A percentile compares a stretch with the other conserved stretches of the same genome.
Conservation (phyloP, 805 yeast species). For the Candida ponderosae region DNA sequence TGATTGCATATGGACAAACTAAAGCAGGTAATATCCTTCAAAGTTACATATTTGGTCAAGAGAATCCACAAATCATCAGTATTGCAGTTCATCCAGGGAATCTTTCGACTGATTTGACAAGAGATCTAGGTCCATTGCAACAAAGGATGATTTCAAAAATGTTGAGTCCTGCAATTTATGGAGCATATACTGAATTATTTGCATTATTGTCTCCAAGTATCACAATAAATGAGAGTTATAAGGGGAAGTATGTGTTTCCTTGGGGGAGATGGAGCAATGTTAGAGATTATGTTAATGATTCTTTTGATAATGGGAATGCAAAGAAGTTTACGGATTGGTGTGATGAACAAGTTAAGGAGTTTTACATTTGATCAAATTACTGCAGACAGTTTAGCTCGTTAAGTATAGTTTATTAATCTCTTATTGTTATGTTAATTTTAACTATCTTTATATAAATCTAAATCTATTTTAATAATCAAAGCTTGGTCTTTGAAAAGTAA, state of each 20-base stretch:
- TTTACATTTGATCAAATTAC: no score
- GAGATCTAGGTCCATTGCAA: constrained; percentile 9
- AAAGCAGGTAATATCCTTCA: constrained; percentile 34
- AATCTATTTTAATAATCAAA: constrained; percentile 6
- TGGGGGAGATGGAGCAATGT: constrained; percentile 28
- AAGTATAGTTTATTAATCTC: no score
- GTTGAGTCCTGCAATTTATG: constrained; percentile 11
- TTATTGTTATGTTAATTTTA: no score
- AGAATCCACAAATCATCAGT: constrained; percentile 22
- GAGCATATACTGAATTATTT: constrained; percentile 31
- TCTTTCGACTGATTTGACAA: constrained; percentile 22
- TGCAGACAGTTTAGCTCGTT: no score
- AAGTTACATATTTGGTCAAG: constrained; percentile 26
- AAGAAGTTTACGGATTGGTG: constrained; percentile 26
- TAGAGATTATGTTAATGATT: constrained; percentile 25
- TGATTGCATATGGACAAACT: constrained; percentile 32
- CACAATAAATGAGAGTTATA: constrained; percentile 17
- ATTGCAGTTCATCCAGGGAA: constrained; percentile 30
- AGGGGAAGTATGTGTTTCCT: constrained; percentile 28
- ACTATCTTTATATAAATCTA: no score
- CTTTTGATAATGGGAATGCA: constrained; percentile 24
- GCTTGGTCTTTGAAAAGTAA: constrained; percentile 16
- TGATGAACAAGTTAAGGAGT: constrained; percentile 16
- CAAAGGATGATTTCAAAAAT: background rate
- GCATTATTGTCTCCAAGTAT: constrained; percentile 30